phyloP scores from a whole-genome alignment of 1,139 yeast species.

The Spencermartinsiella ligniputridi region DNA sequence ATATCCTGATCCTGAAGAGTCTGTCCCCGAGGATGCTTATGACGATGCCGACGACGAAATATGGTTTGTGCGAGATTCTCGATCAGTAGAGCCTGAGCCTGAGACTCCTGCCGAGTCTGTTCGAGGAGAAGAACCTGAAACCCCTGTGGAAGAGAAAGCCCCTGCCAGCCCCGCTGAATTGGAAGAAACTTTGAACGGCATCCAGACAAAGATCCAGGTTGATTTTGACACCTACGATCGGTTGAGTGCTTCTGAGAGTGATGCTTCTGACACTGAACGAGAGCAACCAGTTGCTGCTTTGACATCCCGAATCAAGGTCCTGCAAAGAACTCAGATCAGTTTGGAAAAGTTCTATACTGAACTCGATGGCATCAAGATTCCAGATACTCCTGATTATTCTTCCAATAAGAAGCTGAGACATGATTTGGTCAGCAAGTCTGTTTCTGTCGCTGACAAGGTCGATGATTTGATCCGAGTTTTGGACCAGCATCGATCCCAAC shows the following conservation, averaged over 20 bases:
- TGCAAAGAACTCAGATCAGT: constrained; percentile 23
- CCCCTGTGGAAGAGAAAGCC: neutral
- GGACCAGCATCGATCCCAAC: constrained; percentile 16
- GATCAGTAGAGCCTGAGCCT: constrained; percentile 4
- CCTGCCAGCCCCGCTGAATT: neutral
- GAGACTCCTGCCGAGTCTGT: neutral
- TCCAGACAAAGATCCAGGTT: constrained; percentile 18
- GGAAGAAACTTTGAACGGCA: constrained; percentile 8
- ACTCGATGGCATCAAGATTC: constrained; percentile 19
- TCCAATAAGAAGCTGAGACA: constrained; percentile 19
- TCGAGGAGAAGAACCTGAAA: neutral
- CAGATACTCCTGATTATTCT: constrained; percentile 12
- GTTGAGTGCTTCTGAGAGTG: constrained; percentile 15
- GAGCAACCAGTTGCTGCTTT: constrained; percentile 11
- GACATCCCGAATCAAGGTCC: constrained; percentile 23
- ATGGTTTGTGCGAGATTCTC: too few relatives aligned
- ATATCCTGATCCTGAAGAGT: constrained; percentile 2
- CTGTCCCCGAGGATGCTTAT: constrained; percentile 1
- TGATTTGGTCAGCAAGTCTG: constrained; percentile 21
- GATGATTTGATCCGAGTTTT: constrained; percentile 22
- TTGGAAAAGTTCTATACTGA: constrained; percentile 23
- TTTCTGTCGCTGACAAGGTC: constrained; percentile 23
- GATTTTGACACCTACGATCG: constrained; percentile 23
- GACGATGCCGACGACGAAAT: constrained; percentile 1
- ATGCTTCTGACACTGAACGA: constrained; percentile 4